A percentile compares a stretch with the other conserved stretches of the same genome.
phyloP scores from a whole-genome alignment of 768 basidiomycete genomes.

The Boletus insuetus region DNA sequence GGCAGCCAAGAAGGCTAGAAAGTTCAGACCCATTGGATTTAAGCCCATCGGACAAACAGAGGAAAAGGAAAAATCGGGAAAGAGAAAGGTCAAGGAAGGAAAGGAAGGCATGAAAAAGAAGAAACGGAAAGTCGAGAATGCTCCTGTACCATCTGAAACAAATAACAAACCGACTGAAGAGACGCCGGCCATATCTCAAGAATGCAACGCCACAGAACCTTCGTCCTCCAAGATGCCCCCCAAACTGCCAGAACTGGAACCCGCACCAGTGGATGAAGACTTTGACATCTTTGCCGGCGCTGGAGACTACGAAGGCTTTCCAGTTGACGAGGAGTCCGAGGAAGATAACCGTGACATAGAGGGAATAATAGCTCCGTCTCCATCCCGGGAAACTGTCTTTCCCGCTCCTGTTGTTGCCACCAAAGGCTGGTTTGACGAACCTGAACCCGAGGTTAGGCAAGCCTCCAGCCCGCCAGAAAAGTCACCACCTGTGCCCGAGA shows the following conservation, averaged over 20 bases:
- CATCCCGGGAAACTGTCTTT: constrained; percentile 8
- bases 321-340: constrained; percentile 53
- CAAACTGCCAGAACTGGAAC: constrained; percentile 17
- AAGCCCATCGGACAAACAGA: constrained; percentile 52
- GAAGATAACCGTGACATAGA: constrained; percentile 25
- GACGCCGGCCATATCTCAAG: background rate
- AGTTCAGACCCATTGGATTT: constrained; percentile 59
- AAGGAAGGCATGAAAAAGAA: constrained; percentile 51
- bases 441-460: constrained; percentile 28
- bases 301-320: constrained; percentile 77
- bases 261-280: constrained; percentile 45
- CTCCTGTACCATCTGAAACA: constrained; percentile 16
- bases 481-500: constrained; percentile 12
- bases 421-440: constrained; percentile 48
- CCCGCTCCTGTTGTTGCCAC: constrained; percentile 1
- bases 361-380: constrained; percentile 9
- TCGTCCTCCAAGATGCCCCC: constrained; percentile 2
- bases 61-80: constrained; percentile 44
- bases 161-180: background rate
- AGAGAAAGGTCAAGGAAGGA: constrained; percentile 44
- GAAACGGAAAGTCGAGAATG: constrained; percentile 48
- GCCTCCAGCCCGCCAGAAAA: constrained; percentile 7
- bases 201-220: background rate
- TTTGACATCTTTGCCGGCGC: constrained; percentile 87
- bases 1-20: constrained; percentile 38